Conservation (phyloP, 2,329 filamentous ascomycete species). For the Fusarium sp. region DNA sequence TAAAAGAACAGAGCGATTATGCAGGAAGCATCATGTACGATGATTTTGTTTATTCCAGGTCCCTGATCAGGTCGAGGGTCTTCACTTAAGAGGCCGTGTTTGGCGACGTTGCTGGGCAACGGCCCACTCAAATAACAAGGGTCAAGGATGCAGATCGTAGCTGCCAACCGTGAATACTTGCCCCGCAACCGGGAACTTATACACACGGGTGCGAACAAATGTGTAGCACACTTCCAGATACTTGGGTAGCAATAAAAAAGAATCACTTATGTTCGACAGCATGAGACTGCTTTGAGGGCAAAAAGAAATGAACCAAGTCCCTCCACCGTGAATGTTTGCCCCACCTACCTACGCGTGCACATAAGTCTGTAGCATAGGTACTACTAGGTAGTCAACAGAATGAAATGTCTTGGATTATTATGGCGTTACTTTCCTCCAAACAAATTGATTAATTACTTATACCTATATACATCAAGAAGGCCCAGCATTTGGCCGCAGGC, state of each 20-base stretch:
- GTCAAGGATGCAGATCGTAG: conserved; percentile 39
- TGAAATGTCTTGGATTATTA: conserved; percentile 5
- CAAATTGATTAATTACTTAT: neutral
- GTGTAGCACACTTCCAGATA: conserved; percentile 21
- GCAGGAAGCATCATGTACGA: conserved; percentile 47
- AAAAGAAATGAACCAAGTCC: too few species aligned
- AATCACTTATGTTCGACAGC: neutral
- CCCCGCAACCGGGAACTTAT: conserved; percentile 30
- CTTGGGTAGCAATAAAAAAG: conserved; percentile 18
- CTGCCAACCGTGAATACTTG: conserved; percentile 32
- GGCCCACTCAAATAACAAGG: conserved; percentile 29
- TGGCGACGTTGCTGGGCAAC: conserved; percentile 49
- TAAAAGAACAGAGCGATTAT: conserved; percentile 32
- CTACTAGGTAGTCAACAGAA: conserved; percentile 11
- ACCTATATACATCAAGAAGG: neutral
- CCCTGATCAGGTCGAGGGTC: conserved; percentile 24
- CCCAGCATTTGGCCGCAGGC: neutral
- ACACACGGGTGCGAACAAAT: conserved; percentile 9
- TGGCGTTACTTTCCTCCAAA: neutral
- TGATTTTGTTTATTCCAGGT: conserved; percentile 41
- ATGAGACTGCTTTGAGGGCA: too few species aligned
- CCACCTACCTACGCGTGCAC: conserved; percentile 18
- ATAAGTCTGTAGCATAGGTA: conserved; percentile 4
- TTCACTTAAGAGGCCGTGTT: conserved; percentile 46
- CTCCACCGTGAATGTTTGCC: conserved; percentile 32